Evolutionary conservation across 805 yeast species (phyloP).

Genomic region (Komagataella pastoris): DNA sequence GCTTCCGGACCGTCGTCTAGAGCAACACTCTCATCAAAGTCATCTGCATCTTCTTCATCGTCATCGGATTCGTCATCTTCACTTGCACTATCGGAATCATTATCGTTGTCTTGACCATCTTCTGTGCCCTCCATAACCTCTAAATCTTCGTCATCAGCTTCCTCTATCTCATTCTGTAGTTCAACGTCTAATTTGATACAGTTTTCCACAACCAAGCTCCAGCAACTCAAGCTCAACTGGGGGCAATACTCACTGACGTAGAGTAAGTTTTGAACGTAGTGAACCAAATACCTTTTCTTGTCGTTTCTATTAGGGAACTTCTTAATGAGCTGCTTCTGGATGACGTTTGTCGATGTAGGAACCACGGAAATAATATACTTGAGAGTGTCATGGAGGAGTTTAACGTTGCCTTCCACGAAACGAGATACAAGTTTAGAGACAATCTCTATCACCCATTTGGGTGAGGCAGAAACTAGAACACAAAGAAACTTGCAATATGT

Average conservation of each 20-base stretch:
- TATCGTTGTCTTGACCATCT: constrained; percentile 29
- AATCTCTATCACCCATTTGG: constrained; percentile 86
- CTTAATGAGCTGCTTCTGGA: constrained; percentile 43
- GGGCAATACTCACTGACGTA: constrained; percentile 52
- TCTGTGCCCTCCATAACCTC: background rate
- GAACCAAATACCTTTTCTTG: constrained; percentile 34
- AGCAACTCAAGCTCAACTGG: constrained; percentile 59
- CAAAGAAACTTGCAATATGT: constrained; percentile 60
- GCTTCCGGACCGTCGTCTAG: constrained; percentile 12
- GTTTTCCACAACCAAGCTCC: constrained; percentile 73
- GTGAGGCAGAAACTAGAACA: constrained; percentile 72
- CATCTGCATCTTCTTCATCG: constrained; percentile 15
- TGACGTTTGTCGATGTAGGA: constrained; percentile 66
- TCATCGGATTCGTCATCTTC: constrained; percentile 13
- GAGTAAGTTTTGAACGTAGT: constrained; percentile 57
- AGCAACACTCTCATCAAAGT: constrained; percentile 20
- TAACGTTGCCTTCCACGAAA: constrained; percentile 23
- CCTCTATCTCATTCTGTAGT: constrained; percentile 78
- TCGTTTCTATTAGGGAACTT: constrained; percentile 76
- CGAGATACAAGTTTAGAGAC: constrained; percentile 52
- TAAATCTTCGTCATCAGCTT: constrained; percentile 62
- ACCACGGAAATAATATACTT: constrained; percentile 52
- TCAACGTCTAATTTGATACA: constrained; percentile 86
- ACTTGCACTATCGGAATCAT: constrained; percentile 14
- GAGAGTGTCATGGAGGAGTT: constrained; percentile 52